Evolutionary conservation across 73 alveolate species (phyloP).

Genomic region (Uronychia binucleata): DNA sequence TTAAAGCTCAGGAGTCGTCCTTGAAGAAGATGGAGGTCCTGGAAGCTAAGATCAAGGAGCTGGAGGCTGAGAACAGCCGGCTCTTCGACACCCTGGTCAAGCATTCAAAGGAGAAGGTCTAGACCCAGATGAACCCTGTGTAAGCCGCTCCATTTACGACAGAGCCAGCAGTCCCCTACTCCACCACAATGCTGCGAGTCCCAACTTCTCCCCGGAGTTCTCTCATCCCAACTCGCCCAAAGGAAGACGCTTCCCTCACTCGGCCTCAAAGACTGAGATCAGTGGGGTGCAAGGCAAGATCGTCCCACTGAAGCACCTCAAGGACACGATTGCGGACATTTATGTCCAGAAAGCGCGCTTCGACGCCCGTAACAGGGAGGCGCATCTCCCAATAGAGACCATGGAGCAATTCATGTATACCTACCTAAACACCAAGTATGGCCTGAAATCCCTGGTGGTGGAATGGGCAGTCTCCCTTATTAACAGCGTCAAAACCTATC

Average conservation of each 20-base stretch:
- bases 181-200: no score
- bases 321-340: conserved; percentile 87
- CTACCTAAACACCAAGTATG: conserved; percentile 89
- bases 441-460: conserved; percentile 79
- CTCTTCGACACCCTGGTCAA: conserved; percentile 36
- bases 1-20: neutral
- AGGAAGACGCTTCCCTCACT: neutral
- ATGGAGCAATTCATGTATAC: conserved; percentile 92
- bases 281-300: conserved; percentile 17
- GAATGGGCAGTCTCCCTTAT: conserved; percentile 90
- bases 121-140: no score
- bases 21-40: conserved; percentile 11
- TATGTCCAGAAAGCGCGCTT: conserved; percentile 79
- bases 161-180: no score
- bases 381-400: conserved; percentile 85
- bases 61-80: conserved; percentile 50
- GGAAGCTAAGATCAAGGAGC: conserved; percentile 11
- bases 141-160: no score
- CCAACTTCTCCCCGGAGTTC: neutral
- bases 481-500: conserved; percentile 75
- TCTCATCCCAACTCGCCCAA: neutral
- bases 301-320: conserved; percentile 78
- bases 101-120: conserved; percentile 30
- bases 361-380: conserved; percentile 83
- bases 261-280: neutral